Conservation (phyloP, 2,329 filamentous ascomycete species). For the Colletotrichum simmondsii region DNA sequence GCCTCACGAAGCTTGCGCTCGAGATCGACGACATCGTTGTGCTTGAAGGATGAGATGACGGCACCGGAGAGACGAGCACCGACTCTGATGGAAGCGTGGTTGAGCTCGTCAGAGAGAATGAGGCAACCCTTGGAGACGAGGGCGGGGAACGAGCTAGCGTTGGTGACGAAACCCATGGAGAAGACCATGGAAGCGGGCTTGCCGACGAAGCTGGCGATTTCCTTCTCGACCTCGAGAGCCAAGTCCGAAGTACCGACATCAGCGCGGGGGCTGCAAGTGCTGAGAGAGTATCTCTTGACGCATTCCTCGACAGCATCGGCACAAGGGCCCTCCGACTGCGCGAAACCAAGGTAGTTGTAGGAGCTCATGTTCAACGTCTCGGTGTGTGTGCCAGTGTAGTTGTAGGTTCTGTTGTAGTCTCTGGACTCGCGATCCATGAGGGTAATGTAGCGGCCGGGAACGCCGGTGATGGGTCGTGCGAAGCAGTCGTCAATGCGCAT, state of each 20-base stretch:
- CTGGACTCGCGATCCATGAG: constrained; percentile 90
- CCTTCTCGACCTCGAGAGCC: constrained; percentile 86
- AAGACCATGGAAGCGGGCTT: constrained; percentile 97
- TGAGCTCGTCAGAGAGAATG: constrained; percentile 96
- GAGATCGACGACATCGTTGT: constrained; percentile 93
- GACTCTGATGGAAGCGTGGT: constrained; percentile 97
- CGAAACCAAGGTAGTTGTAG: constrained; percentile 99
- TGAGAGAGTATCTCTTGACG: constrained; percentile 87
- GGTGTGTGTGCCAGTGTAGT: constrained; percentile 88
- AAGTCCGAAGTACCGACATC: constrained; percentile 91
- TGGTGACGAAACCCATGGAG: constrained; percentile 99
- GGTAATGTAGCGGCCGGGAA: constrained; percentile 93
- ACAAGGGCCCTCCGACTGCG: constrained; percentile 96
- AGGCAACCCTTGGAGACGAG: constrained; percentile 93
- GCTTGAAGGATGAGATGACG: constrained; percentile 95
- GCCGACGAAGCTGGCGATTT: constrained; percentile 91
- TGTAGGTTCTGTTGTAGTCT: constrained; percentile 92
- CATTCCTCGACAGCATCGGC: constrained; percentile 91
- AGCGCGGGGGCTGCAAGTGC: constrained; percentile 81
- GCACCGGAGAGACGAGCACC: constrained; percentile 94
- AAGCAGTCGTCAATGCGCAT: constrained; percentile 97
- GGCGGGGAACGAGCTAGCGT: constrained; percentile 91
- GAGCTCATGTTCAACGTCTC: constrained; percentile 99
- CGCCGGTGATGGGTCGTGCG: constrained; percentile 89
- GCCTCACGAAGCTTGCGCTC: constrained; percentile 89